Base-by-base conservation (phyloP, 1,284 basidiomycete species). In the Porogramme epimiltina region DNA sequence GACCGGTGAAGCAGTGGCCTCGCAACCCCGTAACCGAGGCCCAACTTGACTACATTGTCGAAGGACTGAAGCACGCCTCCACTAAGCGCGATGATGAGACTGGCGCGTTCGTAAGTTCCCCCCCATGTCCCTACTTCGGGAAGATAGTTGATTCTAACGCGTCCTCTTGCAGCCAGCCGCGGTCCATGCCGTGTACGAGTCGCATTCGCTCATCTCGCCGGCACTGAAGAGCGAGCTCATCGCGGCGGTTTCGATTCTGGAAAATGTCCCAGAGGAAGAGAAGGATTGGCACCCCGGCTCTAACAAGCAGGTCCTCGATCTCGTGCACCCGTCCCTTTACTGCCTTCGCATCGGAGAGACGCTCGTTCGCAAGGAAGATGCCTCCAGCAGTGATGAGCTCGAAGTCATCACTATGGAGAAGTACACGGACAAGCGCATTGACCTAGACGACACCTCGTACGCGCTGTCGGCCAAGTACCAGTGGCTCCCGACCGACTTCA, bases 61-160 rank as follows among this genome's bases (percentile, higher is more conserved):
- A 41, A 39, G 45, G 47, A n/a, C 36, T 52, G 4, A 22, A 18
- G n/a, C 43, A 47, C 22, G 20, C 13, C 8, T 40, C 50, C 15
- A 6, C 20, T 5, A n/a, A 38, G 24, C 6, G 22, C 2, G 40
- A 42, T 16, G 8, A 15, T 8, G 24, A 33, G 11, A 42, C 19
- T 4, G 33, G 45, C 4, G 47, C 47, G 75, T 72, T 67, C 55
- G 69, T 56, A 10, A 38, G 50, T 20, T 5, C n/a, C 23, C 10
- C 8, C 3, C n/a, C 15, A 16, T 43, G 28, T 8, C 28, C 42
- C 15, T 43, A n/a, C n/a, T n/a, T n/a, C n/a, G n/a, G 25, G 9
- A 26, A 3, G 13, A 16, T 31, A 20, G 22, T 23, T 37, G n/a
- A 20, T n/a, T 22, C 13, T 20, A 11, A 5, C 24, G 6, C 9